Conservation (phyloP, 2,329 filamentous ascomycete genomes). For the Ophiostoma populinum region DNA sequence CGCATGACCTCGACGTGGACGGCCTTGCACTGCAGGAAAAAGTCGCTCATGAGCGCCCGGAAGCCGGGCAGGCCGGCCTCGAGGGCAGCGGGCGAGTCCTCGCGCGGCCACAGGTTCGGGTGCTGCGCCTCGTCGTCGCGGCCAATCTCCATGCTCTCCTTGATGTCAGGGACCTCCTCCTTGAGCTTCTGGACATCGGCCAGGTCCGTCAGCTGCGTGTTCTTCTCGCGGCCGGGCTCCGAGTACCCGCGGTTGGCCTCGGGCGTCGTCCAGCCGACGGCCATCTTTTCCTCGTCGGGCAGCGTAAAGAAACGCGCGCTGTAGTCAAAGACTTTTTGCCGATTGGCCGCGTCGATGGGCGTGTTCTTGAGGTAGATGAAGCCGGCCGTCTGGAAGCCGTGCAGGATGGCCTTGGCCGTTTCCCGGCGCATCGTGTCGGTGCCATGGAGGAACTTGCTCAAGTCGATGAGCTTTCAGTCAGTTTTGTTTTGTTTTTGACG, state of each 20-base stretch:
- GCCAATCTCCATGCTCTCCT: conserved; percentile 47
- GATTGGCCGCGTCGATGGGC: conserved; percentile 42
- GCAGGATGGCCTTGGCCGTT: conserved; percentile 54
- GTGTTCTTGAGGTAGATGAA: conserved; percentile 82
- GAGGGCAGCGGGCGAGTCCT: conserved; percentile 22
- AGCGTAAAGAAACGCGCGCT: conserved; percentile 58
- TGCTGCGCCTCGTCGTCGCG: conserved; percentile 38
- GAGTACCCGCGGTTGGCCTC: conserved; percentile 61
- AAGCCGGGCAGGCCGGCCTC: conserved; percentile 45
- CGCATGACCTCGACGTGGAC: conserved; percentile 68
- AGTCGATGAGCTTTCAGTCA: conserved; percentile 79
- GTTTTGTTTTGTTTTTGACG: no score
- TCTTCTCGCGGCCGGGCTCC: conserved; percentile 53
- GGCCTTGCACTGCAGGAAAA: conserved; percentile 56
- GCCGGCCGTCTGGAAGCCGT: conserved; percentile 70
- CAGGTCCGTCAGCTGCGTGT: conserved; percentile 36
- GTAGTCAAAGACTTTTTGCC: conserved; percentile 45
- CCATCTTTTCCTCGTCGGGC: conserved; percentile 42
- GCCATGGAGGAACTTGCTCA: conserved; percentile 53
- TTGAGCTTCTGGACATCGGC: conserved; percentile 41
- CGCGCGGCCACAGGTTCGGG: conserved; percentile 62
- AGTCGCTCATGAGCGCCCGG: conserved; percentile 53
- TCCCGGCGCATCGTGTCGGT: conserved; percentile 39
- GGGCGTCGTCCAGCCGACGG: conserved; percentile 53
- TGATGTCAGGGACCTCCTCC: conserved; percentile 42